Conservation (phyloP, 352 stramenopile species). For the Labyrinthula sp. region DNA sequence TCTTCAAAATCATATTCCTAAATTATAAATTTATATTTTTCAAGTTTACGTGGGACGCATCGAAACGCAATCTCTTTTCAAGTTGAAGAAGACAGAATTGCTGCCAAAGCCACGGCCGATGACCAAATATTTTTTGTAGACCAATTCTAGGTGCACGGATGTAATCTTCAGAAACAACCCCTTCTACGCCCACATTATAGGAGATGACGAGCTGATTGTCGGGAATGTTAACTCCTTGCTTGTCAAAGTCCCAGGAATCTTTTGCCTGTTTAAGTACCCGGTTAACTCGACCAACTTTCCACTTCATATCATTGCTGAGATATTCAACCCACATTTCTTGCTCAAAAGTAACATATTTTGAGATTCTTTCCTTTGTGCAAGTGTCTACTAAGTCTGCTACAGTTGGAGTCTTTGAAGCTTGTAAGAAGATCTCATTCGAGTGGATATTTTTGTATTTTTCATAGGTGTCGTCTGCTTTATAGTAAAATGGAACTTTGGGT, state of each 20-base stretch:
- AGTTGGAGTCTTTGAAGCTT: too few relatives aligned
- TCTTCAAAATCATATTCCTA: conserved; percentile 31
- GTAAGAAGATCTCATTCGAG: too few relatives aligned
- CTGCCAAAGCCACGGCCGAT: conserved; percentile 31
- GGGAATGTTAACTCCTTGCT: conserved; percentile 27
- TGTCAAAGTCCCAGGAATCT: conserved; percentile 34
- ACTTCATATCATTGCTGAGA: conserved; percentile 32
- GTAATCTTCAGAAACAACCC: conserved; percentile 28
- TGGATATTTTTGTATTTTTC: too few relatives aligned
- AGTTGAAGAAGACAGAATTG: conserved; percentile 26
- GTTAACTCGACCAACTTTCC: conserved; percentile 32
- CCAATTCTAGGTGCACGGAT: conserved; percentile 32
- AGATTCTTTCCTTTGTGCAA: too few relatives aligned
- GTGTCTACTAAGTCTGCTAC: too few relatives aligned
- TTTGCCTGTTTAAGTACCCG: conserved; percentile 30
- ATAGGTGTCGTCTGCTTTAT: too few relatives aligned
- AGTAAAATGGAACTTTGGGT: too few relatives aligned
- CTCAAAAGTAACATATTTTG: conserved; percentile 2
- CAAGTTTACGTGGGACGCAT: too few relatives aligned
- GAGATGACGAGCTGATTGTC: conserved; percentile 30
- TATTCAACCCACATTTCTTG: conserved; percentile 34
- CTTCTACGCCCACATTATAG: conserved; percentile 33
- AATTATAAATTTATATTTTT: too few relatives aligned
- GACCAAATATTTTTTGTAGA: conserved; percentile 33
- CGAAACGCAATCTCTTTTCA: conserved; percentile 19